These are phyloP conservation scores for Taphrina sp. DNA, from an alignment of 1,139 yeast species.

Conservation along the genomic window DNA sequence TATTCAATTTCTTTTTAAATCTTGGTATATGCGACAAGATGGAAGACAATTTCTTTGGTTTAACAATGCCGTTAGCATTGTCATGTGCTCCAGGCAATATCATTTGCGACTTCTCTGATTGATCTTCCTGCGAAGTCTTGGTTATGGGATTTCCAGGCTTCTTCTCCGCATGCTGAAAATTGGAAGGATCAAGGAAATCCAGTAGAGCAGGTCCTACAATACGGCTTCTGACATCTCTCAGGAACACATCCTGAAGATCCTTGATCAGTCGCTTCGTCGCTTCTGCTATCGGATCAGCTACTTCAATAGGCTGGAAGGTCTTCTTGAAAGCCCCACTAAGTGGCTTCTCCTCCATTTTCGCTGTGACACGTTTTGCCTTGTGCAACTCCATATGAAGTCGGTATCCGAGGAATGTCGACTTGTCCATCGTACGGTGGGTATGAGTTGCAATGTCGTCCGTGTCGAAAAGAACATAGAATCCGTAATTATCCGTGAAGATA, in stretches of 20 bases:
- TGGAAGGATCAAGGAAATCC: conserved; percentile 59
- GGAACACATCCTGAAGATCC: conserved; percentile 62
- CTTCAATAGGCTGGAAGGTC: conserved; percentile 44
- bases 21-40: conserved; percentile 23
- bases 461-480: conserved; percentile 71
- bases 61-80: background rate
- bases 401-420: conserved; percentile 53
- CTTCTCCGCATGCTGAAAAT: conserved; percentile 50
- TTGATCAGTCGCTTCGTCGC: conserved; percentile 59
- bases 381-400: conserved; percentile 59
- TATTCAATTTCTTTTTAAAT: conserved; percentile 18
- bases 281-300: conserved; percentile 50
- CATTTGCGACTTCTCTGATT: conserved; percentile 1
- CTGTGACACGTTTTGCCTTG: conserved; percentile 38
- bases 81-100: background rate
- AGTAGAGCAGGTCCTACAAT: conserved; percentile 69
- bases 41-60: conserved; percentile 4
- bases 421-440: conserved; percentile 69
- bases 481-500: conserved; percentile 42
- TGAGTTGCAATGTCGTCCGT: conserved; percentile 61
- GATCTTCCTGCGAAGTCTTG: background rate
- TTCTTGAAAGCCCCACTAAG: conserved; percentile 29
- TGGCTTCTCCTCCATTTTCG: conserved; percentile 8
- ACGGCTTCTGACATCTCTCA: conserved; percentile 73
- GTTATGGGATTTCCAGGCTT: background rate